These are phyloP conservation scores for Nitzschia sp. DNA, from an alignment of 108 stramenopile species.

Conservation along the genomic window DNA sequence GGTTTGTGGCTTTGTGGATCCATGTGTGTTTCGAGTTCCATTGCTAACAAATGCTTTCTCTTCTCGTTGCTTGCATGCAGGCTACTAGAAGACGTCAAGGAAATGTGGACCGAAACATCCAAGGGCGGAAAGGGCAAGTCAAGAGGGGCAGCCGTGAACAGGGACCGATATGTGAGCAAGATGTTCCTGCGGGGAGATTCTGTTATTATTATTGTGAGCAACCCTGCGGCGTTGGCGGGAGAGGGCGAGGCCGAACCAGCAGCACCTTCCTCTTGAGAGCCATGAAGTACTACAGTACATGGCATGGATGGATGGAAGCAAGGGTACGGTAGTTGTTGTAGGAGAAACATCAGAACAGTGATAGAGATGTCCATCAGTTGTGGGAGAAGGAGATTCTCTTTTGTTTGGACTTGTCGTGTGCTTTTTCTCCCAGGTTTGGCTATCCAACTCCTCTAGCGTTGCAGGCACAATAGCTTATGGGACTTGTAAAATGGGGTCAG, in stretches of 20 bases:
- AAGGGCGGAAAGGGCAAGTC: slow-evolving; percentile 91
- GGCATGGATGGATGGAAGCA: not conserved
- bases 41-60: not conserved
- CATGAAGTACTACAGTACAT: no score
- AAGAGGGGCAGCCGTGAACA: slow-evolving; percentile 86
- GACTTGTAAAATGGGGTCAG: no score
- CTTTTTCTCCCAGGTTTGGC: no score
- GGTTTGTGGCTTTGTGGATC: not conserved
- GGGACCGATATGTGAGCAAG: slow-evolving; percentile 97
- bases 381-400: no score
- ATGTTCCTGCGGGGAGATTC: slow-evolving; percentile 99
- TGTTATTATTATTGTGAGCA: slow-evolving; percentile 92
- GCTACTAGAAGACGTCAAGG: slow-evolving; percentile 97
- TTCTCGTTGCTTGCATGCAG: slow-evolving; percentile 36
- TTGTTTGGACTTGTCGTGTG: no score
- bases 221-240: slow-evolving; percentile 77
- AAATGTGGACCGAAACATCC: slow-evolving; percentile 98
- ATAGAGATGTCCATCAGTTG: not conserved
- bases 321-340: not conserved
- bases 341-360: not conserved
- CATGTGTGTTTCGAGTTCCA: not conserved
- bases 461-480: no score
- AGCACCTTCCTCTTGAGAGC: not conserved
- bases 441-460: no score
- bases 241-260: not conserved